Conservation (phyloP, 2,329 filamentous ascomycete genomes). For the Sphaerulina populicola region DNA sequence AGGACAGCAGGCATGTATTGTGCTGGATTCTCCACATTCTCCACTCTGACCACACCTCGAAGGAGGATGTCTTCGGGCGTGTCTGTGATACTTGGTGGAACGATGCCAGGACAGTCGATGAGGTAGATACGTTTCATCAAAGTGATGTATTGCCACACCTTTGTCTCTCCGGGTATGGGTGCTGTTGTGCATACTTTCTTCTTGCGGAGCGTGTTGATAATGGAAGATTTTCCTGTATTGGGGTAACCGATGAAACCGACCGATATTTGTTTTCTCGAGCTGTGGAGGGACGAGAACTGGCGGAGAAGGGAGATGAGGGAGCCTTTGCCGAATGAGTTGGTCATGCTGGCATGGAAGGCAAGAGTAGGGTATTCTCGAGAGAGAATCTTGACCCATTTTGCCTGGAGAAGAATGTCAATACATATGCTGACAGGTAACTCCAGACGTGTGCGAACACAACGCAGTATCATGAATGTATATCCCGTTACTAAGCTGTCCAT, state of each 20-base stretch:
- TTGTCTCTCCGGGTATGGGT: constrained; percentile 92
- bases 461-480: constrained; percentile 60
- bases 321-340: constrained; percentile 93
- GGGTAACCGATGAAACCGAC: constrained; percentile 85
- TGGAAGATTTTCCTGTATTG: constrained; percentile 91
- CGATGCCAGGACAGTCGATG: constrained; percentile 94
- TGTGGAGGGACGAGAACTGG: constrained; percentile 85
- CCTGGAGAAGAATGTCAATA: constrained; percentile 47
- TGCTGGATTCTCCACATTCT: constrained; percentile 92
- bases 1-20: constrained; percentile 88
- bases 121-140: constrained; percentile 90
- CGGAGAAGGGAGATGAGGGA: constrained; percentile 83
- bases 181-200: constrained; percentile 93
- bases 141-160: constrained; percentile 96
- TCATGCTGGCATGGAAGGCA: constrained; percentile 89
- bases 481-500: constrained; percentile 98
- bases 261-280: constrained; percentile 86
- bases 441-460: constrained; percentile 9
- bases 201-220: constrained; percentile 91
- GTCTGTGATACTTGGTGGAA: constrained; percentile 77
- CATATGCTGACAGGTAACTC: background rate
- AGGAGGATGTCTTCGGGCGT: constrained; percentile 81
- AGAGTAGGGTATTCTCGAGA: constrained; percentile 90
- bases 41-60: constrained; percentile 82
- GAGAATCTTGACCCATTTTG: constrained; percentile 80